Evolutionary conservation across 2,329 filamentous ascomycete species (phyloP), one percentile per base, ranked within the genome.

Genomic region (Fusarium begoniae): DNA sequence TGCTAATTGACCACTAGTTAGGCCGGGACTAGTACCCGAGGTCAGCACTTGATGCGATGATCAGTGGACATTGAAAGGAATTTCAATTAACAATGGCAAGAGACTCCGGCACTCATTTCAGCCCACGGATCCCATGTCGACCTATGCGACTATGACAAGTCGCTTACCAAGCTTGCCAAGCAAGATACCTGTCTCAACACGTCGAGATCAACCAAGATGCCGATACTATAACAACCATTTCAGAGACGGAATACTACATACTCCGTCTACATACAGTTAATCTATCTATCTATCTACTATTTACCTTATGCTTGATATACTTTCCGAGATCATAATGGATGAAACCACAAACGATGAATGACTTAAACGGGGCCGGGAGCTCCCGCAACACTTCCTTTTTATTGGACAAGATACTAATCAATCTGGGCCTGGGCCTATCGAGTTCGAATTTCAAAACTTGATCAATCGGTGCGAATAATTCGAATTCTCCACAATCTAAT

Each of bases 1-100:
- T 74, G 50, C 63, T 72, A 73, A 69, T 32, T 45, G 43, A 60
- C 45, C 28, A 40, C 68, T 74, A 28, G 28, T 28, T 9, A 74
- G 43, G 45, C 40, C 64, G 62, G 70, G 41, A 53, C 71, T 65
- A 69, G 71, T 51, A 61, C 24, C 63, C 48, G 55, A 50, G 28
- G 71, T 74, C 68, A 74, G 71, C 59, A 56, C 62, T 74, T 69
- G 71, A 59, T 56, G 71, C 30, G 72, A 65, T 69, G 72, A 74
- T 74, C 71, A 65, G 68, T 51, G 59, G 51, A n/a, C 65, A 18
- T 41, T 41, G 37, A 41, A 67, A 51, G 48, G 56, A 69, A n/a
- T 41, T 41, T 55, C 51, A 55, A 60, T 51, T 43, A 55, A 66
- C 41, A 66, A 61, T 50, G 62, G 61, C 24, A 65, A 41, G 54